A percentile compares a stretch with the other conserved stretches of the same genome.
Evolutionary conservation across 495 filamentous ascomycete species (phyloP).

Genomic region (Hypoxylon crocopeplum): DNA sequence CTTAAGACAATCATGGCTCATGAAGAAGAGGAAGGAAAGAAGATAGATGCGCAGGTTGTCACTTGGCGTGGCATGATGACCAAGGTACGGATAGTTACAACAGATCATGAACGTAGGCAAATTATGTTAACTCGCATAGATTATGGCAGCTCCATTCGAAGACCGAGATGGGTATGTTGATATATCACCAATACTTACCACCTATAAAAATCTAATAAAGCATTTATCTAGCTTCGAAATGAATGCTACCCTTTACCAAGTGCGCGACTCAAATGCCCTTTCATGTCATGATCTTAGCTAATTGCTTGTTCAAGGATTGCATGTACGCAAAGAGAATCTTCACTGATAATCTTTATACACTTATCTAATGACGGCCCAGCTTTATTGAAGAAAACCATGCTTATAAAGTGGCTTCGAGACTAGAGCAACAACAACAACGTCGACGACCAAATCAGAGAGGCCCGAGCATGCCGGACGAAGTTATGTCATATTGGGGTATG

Average conservation of each 20-base stretch:
- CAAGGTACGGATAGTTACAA: conserved; percentile 63
- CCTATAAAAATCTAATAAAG: conserved; percentile 10
- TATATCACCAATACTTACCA: not conserved
- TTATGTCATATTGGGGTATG: conserved; percentile 67
- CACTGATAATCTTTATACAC: not conserved
- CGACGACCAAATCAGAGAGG: conserved; percentile 58
- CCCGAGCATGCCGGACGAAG: conserved; percentile 43
- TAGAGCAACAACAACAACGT: conserved; percentile 55
- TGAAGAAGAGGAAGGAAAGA: conserved; percentile 70
- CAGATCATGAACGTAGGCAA: not conserved
- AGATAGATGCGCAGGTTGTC: conserved; percentile 77
- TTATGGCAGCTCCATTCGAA: conserved; percentile 84
- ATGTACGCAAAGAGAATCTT: conserved; percentile 64
- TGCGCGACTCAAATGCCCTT: conserved; percentile 50
- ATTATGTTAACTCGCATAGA: conserved; percentile 54
- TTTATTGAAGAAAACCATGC: conserved; percentile 92
- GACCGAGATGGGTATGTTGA: conserved; percentile 73
- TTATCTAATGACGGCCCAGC: conserved; percentile 53
- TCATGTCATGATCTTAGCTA: not conserved
- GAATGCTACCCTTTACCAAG: conserved; percentile 91
- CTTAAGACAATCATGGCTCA: conserved; percentile 75
- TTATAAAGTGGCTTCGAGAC: conserved; percentile 65
- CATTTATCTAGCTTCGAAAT: conserved; percentile 77
- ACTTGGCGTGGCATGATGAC: conserved; percentile 99
- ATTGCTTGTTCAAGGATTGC: conserved; percentile 63